Evolutionary conservation across 2,329 filamentous ascomycete species (phyloP).

Genomic region (Tolypocladium endophyticum): DNA sequence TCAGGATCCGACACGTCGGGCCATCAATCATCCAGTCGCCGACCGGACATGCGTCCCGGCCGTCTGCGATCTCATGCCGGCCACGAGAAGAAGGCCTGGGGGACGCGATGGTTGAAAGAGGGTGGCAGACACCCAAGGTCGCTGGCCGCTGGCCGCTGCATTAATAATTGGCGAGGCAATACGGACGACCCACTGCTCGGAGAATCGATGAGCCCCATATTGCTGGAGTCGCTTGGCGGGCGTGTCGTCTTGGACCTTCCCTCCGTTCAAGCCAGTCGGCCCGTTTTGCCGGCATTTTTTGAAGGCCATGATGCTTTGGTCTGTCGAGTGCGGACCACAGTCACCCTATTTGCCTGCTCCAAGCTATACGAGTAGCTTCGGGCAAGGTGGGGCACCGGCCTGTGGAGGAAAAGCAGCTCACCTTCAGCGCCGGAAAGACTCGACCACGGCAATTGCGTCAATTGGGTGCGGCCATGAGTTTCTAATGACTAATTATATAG

Average conservation of each 20-base stretch:
- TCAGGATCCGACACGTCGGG: background rate
- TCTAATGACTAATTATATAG: background rate
- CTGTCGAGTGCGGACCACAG: background rate
- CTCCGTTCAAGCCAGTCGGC: background rate
- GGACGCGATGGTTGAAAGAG: background rate
- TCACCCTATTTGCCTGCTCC: background rate
- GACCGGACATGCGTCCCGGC: background rate
- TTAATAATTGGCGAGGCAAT: background rate
- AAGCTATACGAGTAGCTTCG: background rate
- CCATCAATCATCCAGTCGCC: background rate
- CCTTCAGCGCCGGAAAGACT: background rate
- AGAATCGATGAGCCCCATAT: background rate
- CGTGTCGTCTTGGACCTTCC: background rate
- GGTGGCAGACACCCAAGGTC: background rate
- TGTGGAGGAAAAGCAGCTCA: too few species aligned
- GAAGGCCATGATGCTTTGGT: background rate
- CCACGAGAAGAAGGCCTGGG: background rate
- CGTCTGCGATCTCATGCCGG: background rate
- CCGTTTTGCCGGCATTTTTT: background rate
- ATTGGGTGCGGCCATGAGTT: background rate
- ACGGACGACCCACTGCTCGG: background rate
- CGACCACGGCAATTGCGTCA: background rate
- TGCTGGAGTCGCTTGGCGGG: background rate
- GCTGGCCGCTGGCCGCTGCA: background rate
- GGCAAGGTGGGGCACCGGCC: background rate